Evolutionary conservation across 306 rosid species (phyloP).

Genomic region (Dalbergia cultrata): DNA sequence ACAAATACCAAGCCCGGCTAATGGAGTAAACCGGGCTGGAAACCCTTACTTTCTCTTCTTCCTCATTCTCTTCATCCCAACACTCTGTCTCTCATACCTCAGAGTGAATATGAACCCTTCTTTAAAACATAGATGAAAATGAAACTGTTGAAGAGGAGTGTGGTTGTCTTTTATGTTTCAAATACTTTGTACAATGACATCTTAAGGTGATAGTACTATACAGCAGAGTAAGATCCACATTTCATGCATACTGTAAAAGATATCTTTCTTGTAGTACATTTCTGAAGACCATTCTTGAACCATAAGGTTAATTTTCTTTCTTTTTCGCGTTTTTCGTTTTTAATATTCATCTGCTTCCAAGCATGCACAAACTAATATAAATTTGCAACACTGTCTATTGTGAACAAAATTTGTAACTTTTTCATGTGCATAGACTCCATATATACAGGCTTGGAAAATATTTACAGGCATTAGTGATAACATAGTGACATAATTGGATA

Average conservation of each 20-base stretch:
- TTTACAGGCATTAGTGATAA: conserved; percentile 41
- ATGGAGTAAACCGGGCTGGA: too few species aligned
- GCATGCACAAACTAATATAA: background rate
- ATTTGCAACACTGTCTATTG: background rate
- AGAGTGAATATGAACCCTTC: too few species aligned
- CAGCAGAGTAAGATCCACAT: background rate
- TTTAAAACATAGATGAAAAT: background rate
- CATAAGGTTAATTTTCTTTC: background rate
- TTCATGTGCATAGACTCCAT: background rate
- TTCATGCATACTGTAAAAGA: background rate
- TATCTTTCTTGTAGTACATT: background rate
- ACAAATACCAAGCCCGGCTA: too few species aligned
- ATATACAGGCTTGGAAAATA: conserved; percentile 39
- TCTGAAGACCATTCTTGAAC: background rate
- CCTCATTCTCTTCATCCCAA: too few species aligned
- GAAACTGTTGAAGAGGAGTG: conserved; percentile 4
- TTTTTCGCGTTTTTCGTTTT: too few species aligned
- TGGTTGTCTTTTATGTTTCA: conserved; percentile 26
- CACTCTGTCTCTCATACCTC: too few species aligned
- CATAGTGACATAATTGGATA: conserved; percentile 10
- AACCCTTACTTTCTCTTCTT: too few species aligned
- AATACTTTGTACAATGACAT: background rate
- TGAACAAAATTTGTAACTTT: conserved; percentile 13
- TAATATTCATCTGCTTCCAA: background rate
- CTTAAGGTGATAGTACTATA: background rate